A percentile compares a stretch with the other conserved stretches of the same genome.
Evolutionary conservation across 768 basidiomycete species (phyloP).

Genomic region (Lentinula sp.): DNA sequence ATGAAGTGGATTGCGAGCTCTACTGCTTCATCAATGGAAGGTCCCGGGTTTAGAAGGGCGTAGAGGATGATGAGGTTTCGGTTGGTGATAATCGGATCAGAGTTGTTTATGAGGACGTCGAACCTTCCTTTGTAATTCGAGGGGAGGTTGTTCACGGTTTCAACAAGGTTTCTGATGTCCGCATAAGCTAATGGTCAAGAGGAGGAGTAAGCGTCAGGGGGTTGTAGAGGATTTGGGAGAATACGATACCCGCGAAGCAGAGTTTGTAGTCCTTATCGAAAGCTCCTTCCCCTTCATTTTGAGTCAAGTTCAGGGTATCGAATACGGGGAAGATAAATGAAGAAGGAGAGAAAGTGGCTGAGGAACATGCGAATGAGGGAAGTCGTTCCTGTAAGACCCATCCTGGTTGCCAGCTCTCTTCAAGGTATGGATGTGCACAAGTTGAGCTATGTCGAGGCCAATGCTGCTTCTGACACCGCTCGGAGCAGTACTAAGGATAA

Average conservation of each 20-base stretch:
- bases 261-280: slow-evolving; percentile 22
- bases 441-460: slow-evolving; percentile 21
- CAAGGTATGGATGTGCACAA: slow-evolving; percentile 22
- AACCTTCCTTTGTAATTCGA: slow-evolving; percentile 27
- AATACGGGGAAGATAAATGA: slow-evolving; percentile 25
- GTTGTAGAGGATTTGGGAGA: not conserved
- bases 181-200: slow-evolving; percentile 17
- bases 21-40: slow-evolving; percentile 33
- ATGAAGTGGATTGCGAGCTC: slow-evolving; percentile 35
- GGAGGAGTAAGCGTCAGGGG: not conserved
- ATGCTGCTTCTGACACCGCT: slow-evolving; percentile 23
- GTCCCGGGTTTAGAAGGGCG: slow-evolving; percentile 29
- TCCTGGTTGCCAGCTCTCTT: slow-evolving; percentile 21
- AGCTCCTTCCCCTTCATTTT: slow-evolving; percentile 22
- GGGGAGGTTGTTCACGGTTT: slow-evolving; percentile 31
- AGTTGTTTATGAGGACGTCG: slow-evolving; percentile 33
- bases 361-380: slow-evolving; percentile 16
- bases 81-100: slow-evolving; percentile 29
- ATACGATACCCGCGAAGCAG: slow-evolving; percentile 25
- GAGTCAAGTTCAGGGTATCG: slow-evolving; percentile 22
- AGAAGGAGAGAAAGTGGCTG: slow-evolving; percentile 8
- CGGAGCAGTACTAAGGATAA: slow-evolving; percentile 24
- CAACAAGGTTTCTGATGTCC: slow-evolving; percentile 28
- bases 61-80: slow-evolving; percentile 34
- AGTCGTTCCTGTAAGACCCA: slow-evolving; percentile 21